Percentiles rank a stretch among this genome's conserved stretches.
These are phyloP conservation scores for Tricholoma sp. DNA, from an alignment of 768 basidiomycete genomes.

Conservation along the genomic window DNA sequence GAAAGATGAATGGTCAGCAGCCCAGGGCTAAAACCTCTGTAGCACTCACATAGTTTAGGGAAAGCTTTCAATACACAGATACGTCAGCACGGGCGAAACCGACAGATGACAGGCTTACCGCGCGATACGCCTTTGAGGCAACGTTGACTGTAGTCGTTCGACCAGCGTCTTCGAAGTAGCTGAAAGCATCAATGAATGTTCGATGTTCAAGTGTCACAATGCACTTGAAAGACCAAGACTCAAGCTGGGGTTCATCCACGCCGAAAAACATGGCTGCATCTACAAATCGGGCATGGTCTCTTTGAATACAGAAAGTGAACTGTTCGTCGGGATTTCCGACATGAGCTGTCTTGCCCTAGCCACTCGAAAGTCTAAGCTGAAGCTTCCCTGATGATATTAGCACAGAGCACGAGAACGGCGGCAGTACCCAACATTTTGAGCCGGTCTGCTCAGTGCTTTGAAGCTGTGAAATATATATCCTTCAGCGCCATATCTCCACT, in stretches of 20 bases:
- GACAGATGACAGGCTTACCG: slow-evolving; percentile 19
- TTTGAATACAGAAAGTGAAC: slow-evolving; percentile 35
- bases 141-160: slow-evolving; percentile 31
- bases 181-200: slow-evolving; percentile 6
- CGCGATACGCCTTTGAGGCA: slow-evolving; percentile 38
- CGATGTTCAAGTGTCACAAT: slow-evolving; percentile 4
- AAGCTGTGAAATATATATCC: background rate
- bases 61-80: slow-evolving; percentile 16
- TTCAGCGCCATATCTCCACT: no score
- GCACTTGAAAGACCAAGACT: slow-evolving; percentile 38
- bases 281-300: slow-evolving; percentile 25
- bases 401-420: slow-evolving; percentile 14
- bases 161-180: slow-evolving; percentile 36
- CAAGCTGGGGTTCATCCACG: slow-evolving; percentile 25
- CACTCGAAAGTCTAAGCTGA: slow-evolving; percentile 35
- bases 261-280: slow-evolving; percentile 33
- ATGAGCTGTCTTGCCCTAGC: slow-evolving; percentile 32
- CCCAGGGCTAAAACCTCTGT: background rate
- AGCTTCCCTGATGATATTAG: slow-evolving; percentile 12
- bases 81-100: background rate
- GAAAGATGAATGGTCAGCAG: background rate
- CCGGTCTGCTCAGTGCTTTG: background rate
- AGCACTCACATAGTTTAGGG: slow-evolving; percentile 11
- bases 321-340: slow-evolving; percentile 31
- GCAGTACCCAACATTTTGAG: slow-evolving; percentile 2